phyloP scores from a whole-genome alignment of 352 stramenopile genomes.

The Globisporangium rhizosaccharum region DNA sequence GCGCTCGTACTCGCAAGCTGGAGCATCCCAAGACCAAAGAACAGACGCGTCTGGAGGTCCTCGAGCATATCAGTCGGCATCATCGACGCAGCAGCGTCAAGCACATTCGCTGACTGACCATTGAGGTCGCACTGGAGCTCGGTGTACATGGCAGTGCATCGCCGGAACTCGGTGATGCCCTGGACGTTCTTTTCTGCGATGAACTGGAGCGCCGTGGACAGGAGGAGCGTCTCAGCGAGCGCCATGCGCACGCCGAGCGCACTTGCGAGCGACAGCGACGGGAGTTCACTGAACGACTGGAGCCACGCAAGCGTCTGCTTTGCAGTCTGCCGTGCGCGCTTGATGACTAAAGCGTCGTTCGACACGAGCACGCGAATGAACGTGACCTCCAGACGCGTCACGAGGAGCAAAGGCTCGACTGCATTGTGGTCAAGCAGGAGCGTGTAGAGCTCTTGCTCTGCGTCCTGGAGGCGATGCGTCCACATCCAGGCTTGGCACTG shows the following conservation, averaged over 20 bases:
- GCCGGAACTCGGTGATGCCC: conserved; percentile 23
- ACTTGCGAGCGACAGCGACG: conserved; percentile 25
- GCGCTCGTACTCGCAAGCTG: conserved; percentile 23
- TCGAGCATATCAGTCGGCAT: conserved; percentile 12
- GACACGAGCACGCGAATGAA: conserved; percentile 30
- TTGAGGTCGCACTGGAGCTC: conserved; percentile 20
- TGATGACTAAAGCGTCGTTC: conserved; percentile 24
- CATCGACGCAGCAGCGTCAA: neutral
- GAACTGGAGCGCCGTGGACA: conserved; percentile 22
- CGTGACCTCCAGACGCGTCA: conserved; percentile 27
- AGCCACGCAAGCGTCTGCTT: conserved; percentile 24
- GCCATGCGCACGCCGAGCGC: conserved; percentile 16
- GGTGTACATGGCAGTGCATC: conserved; percentile 18
- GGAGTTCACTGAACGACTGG: conserved; percentile 21
- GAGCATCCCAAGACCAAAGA: conserved; percentile 28
- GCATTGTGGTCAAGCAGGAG: conserved; percentile 9
- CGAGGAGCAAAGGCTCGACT: conserved; percentile 20
- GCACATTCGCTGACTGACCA: neutral
- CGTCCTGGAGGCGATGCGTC: conserved; percentile 21
- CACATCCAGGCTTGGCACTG: conserved; percentile 24
- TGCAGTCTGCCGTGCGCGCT: conserved; percentile 16
- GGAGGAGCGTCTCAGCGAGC: conserved; percentile 27
- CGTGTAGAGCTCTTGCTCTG: conserved; percentile 4
- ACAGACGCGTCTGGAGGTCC: conserved; percentile 16
- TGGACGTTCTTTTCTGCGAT: conserved; percentile 22